A percentile compares a stretch with the other conserved stretches of the same genome.
Conservation (phyloP, 2,329 filamentous ascomycete genomes). For the Lecanosticta acicola region DNA sequence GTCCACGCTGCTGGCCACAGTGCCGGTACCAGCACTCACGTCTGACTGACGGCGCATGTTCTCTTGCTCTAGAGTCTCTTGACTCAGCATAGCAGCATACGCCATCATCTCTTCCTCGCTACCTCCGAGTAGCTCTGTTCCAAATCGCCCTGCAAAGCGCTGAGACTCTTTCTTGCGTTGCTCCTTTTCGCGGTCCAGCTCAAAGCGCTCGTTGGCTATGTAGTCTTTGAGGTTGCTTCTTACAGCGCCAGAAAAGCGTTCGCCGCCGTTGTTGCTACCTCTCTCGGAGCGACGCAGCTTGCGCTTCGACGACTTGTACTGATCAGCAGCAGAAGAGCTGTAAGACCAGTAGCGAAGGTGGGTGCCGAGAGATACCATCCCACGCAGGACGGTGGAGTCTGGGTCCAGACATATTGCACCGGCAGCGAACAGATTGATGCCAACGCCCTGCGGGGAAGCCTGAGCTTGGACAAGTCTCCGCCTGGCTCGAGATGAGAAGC, state of each 20-base stretch:
- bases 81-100: constrained; percentile 57
- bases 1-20: constrained; percentile 33
- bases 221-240: constrained; percentile 70
- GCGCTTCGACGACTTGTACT: constrained; percentile 72
- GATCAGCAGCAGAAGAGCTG: constrained; percentile 69
- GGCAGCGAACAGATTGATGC: constrained; percentile 73
- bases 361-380: constrained; percentile 79
- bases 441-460: constrained; percentile 60
- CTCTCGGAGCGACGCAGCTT: constrained; percentile 64
- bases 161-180: constrained; percentile 62
- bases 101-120: constrained; percentile 59
- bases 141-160: constrained; percentile 72
- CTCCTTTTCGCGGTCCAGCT: constrained; percentile 68
- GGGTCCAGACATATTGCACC: constrained; percentile 82
- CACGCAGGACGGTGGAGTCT: constrained; percentile 76
- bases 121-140: constrained; percentile 63
- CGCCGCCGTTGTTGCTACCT: constrained; percentile 54
- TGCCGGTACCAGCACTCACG: constrained; percentile 35
- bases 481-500: constrained; percentile 74
- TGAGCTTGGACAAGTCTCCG: constrained; percentile 65
- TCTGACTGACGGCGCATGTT: constrained; percentile 43
- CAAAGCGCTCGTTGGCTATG: constrained; percentile 78
- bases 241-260: constrained; percentile 56
- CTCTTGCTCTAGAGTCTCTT: constrained; percentile 52
- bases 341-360: constrained; percentile 92